phyloP scores from a whole-genome alignment of 2,329 filamentous ascomycete species.

The Paraconiothyrium sp. region DNA sequence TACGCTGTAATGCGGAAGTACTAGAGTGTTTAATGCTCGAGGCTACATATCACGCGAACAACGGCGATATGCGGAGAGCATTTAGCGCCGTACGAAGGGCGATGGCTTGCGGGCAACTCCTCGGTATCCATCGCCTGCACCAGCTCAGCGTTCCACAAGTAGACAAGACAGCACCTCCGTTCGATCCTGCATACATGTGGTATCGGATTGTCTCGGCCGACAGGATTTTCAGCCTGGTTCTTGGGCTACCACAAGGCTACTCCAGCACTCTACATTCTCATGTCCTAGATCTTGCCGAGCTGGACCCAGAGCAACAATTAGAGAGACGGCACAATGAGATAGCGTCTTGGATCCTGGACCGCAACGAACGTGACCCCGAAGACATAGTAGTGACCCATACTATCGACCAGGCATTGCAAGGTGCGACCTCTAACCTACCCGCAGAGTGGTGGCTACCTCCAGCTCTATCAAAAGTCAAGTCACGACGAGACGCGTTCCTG shows the following conservation, averaged over 20 bases:
- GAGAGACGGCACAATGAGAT: conserved; percentile 13
- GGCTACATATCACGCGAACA: conserved; percentile 15
- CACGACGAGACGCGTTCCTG: conserved; percentile 4
- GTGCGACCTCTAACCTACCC: conserved; percentile 3
- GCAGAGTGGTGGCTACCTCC: conserved; percentile 11
- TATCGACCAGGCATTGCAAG: conserved; percentile 5
- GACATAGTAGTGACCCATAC: neutral
- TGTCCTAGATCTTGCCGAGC: neutral
- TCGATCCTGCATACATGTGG: conserved; percentile 15
- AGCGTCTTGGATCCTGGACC: conserved; percentile 11
- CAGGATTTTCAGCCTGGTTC: conserved; percentile 12
- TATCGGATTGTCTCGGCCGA: conserved; percentile 9
- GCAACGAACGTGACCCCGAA: conserved; percentile 9
- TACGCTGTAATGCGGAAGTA: conserved; percentile 8
- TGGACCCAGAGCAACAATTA: conserved; percentile 5
- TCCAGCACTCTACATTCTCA: neutral
- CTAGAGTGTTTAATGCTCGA: conserved; percentile 18
- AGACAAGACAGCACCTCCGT: conserved; percentile 4
- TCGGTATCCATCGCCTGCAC: conserved; percentile 9
- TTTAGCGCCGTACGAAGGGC: conserved; percentile 14
- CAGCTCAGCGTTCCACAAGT: neutral
- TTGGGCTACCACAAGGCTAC: conserved; percentile 15
- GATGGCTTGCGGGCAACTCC: conserved; percentile 12
- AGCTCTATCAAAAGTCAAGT: neutral
- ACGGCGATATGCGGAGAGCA: conserved; percentile 10